Conservation (phyloP, 2,329 filamentous ascomycete species). For the Alternaria triticimaculans region DNA sequence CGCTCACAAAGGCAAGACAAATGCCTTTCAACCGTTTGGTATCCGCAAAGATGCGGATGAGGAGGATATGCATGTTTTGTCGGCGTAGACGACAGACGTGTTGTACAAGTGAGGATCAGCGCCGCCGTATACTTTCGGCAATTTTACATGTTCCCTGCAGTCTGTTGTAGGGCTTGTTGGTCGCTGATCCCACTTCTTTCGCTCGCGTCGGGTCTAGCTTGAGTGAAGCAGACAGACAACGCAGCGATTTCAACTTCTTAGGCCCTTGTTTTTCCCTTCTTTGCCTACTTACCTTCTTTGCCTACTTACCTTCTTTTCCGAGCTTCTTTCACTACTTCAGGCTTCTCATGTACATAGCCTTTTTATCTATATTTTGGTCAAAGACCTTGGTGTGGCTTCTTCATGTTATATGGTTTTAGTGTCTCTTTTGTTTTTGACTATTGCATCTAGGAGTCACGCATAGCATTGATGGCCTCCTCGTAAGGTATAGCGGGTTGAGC, state of each 20-base stretch:
- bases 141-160: constrained; percentile 32
- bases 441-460: constrained; percentile 10
- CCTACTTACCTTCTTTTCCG: constrained; percentile 13
- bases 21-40: constrained; percentile 34
- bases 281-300: too few species aligned
- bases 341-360: constrained; percentile 33
- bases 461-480: constrained; percentile 21
- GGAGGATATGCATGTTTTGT: constrained; percentile 55
- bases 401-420: constrained; percentile 1
- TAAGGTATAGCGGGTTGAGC: constrained; percentile 10
- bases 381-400: not conserved
- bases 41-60: constrained; percentile 36
- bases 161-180: constrained; percentile 39
- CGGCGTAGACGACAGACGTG: constrained; percentile 39
- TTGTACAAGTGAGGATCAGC: constrained; percentile 41
- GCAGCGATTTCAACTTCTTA: too few species aligned
- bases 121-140: constrained; percentile 46
- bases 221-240: too few species aligned
- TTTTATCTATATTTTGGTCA: not conserved
- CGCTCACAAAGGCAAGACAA: constrained; percentile 64
- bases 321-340: constrained; percentile 5
- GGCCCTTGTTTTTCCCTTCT: too few species aligned
- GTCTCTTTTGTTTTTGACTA: not conserved
- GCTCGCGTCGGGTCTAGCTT: too few species aligned
- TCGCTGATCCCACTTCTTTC: constrained; percentile 44